phyloP scores from a whole-genome alignment of 768 basidiomycete species.

The Gloeopeniophorella convolvens region DNA sequence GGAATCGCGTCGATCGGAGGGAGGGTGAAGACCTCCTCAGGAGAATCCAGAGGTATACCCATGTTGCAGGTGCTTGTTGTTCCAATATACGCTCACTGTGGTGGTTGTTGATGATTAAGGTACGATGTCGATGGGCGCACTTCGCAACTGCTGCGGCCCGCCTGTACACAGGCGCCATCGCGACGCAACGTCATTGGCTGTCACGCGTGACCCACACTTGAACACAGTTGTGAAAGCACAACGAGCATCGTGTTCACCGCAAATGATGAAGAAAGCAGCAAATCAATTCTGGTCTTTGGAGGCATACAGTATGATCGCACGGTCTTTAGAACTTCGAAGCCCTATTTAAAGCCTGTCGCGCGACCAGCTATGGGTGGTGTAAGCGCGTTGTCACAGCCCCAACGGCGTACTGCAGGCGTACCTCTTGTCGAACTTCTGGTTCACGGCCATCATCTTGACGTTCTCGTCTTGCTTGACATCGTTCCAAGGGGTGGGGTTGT shows the following conservation, averaged over 20 bases:
- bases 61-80: constrained; percentile 22
- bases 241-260: neutral
- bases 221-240: neutral
- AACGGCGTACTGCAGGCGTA: constrained; percentile 27
- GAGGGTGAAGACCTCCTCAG: constrained; percentile 35
- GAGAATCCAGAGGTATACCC: constrained; percentile 37
- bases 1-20: constrained; percentile 36
- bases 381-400: constrained; percentile 12
- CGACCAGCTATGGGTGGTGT: constrained; percentile 49
- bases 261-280: neutral
- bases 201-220: neutral
- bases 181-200: too few species aligned
- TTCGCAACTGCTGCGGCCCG: too few species aligned
- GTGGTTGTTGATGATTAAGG: too few species aligned
- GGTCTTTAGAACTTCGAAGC: neutral
- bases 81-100: neutral
- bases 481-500: constrained; percentile 89
- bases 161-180: too few species aligned
- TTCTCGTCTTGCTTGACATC: constrained; percentile 67
- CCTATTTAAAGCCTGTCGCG: constrained; percentile 58
- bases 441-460: constrained; percentile 62
- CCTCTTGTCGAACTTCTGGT: constrained; percentile 74
- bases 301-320: constrained; percentile 3
- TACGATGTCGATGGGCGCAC: too few species aligned
- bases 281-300: constrained; percentile 11